Evolutionary conservation across 139 green algal species (phyloP), one percentile per base, ranked within the genome.

Genomic region (Trebouxia sp.): DNA sequence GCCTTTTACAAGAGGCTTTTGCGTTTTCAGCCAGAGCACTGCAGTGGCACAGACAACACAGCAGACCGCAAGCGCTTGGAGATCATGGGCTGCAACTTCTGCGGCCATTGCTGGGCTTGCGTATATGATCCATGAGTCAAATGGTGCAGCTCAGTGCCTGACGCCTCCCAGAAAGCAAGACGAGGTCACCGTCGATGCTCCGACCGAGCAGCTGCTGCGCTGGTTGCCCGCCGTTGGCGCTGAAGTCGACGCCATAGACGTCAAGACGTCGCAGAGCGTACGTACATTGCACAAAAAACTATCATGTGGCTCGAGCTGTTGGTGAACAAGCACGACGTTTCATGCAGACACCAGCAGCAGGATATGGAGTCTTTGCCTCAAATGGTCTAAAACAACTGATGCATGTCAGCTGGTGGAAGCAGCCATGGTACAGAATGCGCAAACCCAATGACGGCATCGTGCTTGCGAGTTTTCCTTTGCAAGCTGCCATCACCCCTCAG

Each of bases 381-480:
- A 35, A 72, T 14, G 35, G 35, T 22, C 15, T 72, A 12, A 28
- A 35, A 35, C 42, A 72, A 15, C 12, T 35, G 6, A 22, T 72
- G 32, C 62, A 72, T 8, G 62, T 72, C 62, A 72, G 32, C 32
- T 72, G 62, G 62, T 72, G 62, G 62, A 72, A 72, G 32, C 17
- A 35, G 35, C 62, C 11, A 15, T 72, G 35, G 32, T 72, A 72
- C 62, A 72, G 62, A 0, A 45, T 35, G 32, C 17, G 12, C 15
- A 72, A 72, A 41, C 62, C 62, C 14, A 78, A 78, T 58, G 42
- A 55, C 3, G 75, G 53, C 11, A 80, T 65, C 6, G 50, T 65
- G 22, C 75, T 80, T 62, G 75, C 75, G 12, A 67, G 26, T 5
- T 80, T 80, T n/a, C 75, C 45, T 50, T 30, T 80, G 28, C 35